Base-by-base conservation (phyloP, 1,284 basidiomycete genomes). In the Rhodotorula sp. region DNA sequence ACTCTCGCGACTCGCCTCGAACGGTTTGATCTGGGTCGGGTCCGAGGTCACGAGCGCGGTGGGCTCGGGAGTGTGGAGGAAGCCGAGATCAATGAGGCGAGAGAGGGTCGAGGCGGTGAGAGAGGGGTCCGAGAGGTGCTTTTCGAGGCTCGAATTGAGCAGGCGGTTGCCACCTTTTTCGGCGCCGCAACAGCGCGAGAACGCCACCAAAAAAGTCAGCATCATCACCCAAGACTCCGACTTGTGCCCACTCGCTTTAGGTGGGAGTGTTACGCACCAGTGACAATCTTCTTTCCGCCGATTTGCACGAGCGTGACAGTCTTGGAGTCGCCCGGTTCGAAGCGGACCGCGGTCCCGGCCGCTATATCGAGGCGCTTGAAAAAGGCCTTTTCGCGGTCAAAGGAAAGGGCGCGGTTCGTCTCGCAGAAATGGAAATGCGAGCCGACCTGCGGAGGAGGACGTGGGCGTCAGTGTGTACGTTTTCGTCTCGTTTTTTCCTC, bases 341-440 rank as follows among this genome's bases (percentile, higher is more conserved):
- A 99, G 26, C 96, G 88, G 8, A 97, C 91, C 2, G 96, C 95
- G 0, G 94, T 98, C 12, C 93, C 95, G 0, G 96, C 89, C 0
- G 94, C 84, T 62, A 98, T 95, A 80, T 99, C 93, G 5, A 99
- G 87, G 24, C 91, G 86, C 77, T 87, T 93, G 6, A 91, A 91
- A 70, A 95, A 89, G 0, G 93, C 87, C 66, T 87, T 84, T 3
- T 82, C 82, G 22, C 96, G 88, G 81, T 97, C 93, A 77, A 99
- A 98, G 4, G 84, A 83, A 12, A 99, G 85, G 0, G 86, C 83
- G 1, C 87, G 82, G 81, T 99, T 99, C 22, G 90, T 90, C 82
- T 98, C 95, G 74, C 91, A 85, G 82, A 99, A 96, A 69, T 80
- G 81, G 80, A 94, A 99, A 80, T 99, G 93, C 3, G 93, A 95